Evolutionary conservation across 2,329 filamentous ascomycete species (phyloP).

Genomic region (Dactylellina sp.): DNA sequence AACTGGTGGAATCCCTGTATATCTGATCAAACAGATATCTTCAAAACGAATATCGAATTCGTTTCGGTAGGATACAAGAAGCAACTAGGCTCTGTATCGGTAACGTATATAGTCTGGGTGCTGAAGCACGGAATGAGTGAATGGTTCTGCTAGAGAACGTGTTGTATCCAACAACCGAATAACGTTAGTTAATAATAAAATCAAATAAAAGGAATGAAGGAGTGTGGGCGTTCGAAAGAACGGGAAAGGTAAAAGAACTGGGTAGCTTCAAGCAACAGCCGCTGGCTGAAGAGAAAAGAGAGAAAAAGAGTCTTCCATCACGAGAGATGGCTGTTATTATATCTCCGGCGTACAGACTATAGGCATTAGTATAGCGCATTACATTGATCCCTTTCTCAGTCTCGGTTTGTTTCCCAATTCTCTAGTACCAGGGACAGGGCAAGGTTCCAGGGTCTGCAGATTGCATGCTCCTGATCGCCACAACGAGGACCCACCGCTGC

Average conservation of each 20-base stretch:
- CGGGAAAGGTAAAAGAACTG: slow-evolving; percentile 39
- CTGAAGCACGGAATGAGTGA: slow-evolving; percentile 41
- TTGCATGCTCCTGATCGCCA: slow-evolving; percentile 55
- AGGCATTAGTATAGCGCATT: no score
- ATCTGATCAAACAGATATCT: slow-evolving; percentile 52
- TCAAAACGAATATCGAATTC: slow-evolving; percentile 56
- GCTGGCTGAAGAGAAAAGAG: slow-evolving; percentile 47
- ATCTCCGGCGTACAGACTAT: background rate
- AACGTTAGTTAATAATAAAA: slow-evolving; percentile 21
- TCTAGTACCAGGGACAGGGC: background rate
- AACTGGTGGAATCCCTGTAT: slow-evolving; percentile 49
- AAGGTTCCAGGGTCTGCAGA: slow-evolving; percentile 42
- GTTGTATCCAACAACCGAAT: slow-evolving; percentile 56
- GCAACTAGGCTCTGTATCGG: slow-evolving; percentile 55
- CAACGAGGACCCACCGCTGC: slow-evolving; percentile 34
- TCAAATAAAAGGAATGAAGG: slow-evolving; percentile 29
- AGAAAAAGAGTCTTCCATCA: slow-evolving; percentile 18
- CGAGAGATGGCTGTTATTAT: slow-evolving; percentile 31
- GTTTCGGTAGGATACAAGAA: slow-evolving; percentile 51
- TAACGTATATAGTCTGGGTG: slow-evolving; percentile 30
- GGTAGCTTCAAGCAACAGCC: slow-evolving; percentile 55
- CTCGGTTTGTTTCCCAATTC: slow-evolving; percentile 39
- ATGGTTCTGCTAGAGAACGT: slow-evolving; percentile 55
- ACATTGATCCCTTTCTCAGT: background rate
- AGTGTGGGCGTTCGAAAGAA: slow-evolving; percentile 53